These are phyloP conservation scores for Flaveria linearis DNA, from an alignment of 129 eudicot species.

Conservation along the genomic window DNA sequence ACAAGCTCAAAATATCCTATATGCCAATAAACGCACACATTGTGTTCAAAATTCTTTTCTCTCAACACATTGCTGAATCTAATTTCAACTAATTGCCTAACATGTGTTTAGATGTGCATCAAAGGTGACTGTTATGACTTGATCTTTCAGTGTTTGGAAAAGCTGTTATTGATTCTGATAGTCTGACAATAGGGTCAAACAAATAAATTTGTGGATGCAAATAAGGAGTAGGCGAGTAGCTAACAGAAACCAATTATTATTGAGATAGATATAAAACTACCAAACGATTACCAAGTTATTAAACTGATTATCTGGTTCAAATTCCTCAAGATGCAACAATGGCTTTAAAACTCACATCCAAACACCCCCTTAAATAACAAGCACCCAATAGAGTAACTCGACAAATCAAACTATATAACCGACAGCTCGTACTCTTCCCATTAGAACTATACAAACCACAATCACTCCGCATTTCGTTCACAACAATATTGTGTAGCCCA, in stretches of 20 bases:
- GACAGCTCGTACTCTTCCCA: neutral
- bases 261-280: neutral
- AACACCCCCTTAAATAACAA: neutral
- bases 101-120: conserved; percentile 11
- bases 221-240: neutral
- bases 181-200: neutral
- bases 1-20: neutral
- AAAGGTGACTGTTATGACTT: neutral
- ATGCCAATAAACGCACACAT: neutral
- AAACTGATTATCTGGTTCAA: neutral
- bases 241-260: neutral
- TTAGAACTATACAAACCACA: neutral
- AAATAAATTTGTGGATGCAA: neutral
- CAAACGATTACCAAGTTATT: neutral
- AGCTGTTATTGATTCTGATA: neutral
- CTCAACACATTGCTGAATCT: neutral
- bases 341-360: neutral
- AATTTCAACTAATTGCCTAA: neutral
- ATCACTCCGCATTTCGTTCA: neutral
- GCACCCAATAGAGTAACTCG: neutral
- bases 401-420: neutral
- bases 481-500: too few relatives aligned
- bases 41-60: neutral
- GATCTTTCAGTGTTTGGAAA: neutral
- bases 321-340: conserved; percentile 9